Evolutionary conservation across 208 protist genomes (phyloP), one percentile per base, ranked within the genome.

Genomic region (Crithidia acanthocephali): DNA sequence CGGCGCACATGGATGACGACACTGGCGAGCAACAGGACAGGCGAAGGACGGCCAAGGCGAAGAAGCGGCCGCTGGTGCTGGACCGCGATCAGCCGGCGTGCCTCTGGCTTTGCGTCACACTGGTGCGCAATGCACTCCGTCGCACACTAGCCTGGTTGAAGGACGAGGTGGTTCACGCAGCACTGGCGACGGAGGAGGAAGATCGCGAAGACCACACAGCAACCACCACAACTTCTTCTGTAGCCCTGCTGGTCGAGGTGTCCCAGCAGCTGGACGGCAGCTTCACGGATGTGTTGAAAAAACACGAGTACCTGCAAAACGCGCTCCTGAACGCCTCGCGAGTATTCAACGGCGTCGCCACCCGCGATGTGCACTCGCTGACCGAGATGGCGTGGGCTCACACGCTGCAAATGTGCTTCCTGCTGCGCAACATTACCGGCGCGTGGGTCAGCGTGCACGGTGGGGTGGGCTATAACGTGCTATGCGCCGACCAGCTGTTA

Each of bases 361-460:
- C 86, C 8, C 83, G 79, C 35, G 82, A 91, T 57, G 84, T 79
- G 66, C 77, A 80, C 35, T 20, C 32, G 22, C 44, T 88, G 25
- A 83, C 42, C 9, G 83, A 90, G 18, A 73, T 81, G 44, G 59
- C 83, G 58, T 94, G 86, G 86, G 55, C 56, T 1, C 71, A 85
- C 30, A 93, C 91, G 32, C 40, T 94, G 23, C 77, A 81, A 23
- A 70, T 91, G 56, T 81, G 78, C 27, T 66, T 90, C 27, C 53
- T 88, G 20, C 52, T 87, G n/a, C 81, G 78, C 15, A 83, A 75
- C 35, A 4, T 93, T 7, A 88, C 86, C 7, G 80, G 69, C 28
- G 59, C 79, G 0, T 96, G 88, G 84, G 81, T 84, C 16, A 63
- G 57, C 33, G 74, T 84, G 32, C 84, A 93, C 22, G 87, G 86